These are phyloP conservation scores for Pinus tabuliformis DNA, from an alignment of 75 land plant species.

Conservation along the genomic window DNA sequence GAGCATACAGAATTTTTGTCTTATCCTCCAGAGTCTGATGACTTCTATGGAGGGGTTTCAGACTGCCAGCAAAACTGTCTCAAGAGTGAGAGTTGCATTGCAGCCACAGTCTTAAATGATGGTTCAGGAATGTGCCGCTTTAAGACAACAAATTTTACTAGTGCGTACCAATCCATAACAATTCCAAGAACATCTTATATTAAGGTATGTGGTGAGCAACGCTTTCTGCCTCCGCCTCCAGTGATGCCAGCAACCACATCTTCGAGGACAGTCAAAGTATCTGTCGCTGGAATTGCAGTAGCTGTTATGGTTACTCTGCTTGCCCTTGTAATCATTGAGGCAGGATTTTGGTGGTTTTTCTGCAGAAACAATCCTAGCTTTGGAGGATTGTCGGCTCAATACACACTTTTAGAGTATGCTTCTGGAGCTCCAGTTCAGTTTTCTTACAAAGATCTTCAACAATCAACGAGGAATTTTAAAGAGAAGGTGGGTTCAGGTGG, in stretches of 20 bases:
- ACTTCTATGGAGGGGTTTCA: slow-evolving; percentile 18
- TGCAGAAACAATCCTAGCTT: slow-evolving; percentile 43
- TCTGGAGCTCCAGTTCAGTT: slow-evolving; percentile 82
- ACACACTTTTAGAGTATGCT: slow-evolving; percentile 70
- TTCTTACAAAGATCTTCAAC: slow-evolving; percentile 69
- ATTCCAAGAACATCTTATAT: slow-evolving; percentile 61
- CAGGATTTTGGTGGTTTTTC: slow-evolving; percentile 48
- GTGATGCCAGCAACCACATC: neutral
- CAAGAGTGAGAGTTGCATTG: slow-evolving; percentile 33
- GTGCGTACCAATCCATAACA: slow-evolving; percentile 47
- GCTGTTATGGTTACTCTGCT: slow-evolving; percentile 37
- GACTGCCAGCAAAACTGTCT: slow-evolving; percentile 55
- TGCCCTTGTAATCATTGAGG: slow-evolving; percentile 27
- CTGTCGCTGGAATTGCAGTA: slow-evolving; percentile 22
- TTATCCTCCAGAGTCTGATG: slow-evolving; percentile 33
- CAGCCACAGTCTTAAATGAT: slow-evolving; percentile 56
- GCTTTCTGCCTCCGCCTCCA: slow-evolving; percentile 15
- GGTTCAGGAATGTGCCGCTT: slow-evolving; percentile 62
- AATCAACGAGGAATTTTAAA: slow-evolving; percentile 66
- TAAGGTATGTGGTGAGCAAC: slow-evolving; percentile 54
- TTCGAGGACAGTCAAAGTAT: slow-evolving; percentile 5
- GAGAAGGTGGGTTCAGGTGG: slow-evolving; percentile 88
- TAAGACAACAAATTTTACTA: slow-evolving; percentile 33
- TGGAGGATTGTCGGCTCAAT: slow-evolving; percentile 38
- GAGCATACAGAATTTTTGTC: slow-evolving; percentile 42